A percentile compares a stretch with the other conserved stretches of the same genome.
Conservation (phyloP, 2,329 filamentous ascomycete species). For the Hypoxylon sp. region DNA sequence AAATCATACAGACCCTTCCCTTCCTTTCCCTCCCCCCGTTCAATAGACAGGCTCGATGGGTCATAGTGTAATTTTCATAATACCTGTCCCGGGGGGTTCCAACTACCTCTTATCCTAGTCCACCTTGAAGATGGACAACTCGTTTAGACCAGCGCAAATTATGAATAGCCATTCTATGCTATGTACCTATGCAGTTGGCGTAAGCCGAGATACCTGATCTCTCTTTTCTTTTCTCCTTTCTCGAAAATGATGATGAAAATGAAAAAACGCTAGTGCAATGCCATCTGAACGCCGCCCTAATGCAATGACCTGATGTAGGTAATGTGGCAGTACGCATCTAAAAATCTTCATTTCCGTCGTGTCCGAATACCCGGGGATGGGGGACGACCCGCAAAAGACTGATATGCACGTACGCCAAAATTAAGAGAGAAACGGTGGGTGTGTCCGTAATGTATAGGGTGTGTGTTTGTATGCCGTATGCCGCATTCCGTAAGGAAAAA, state of each 20-base stretch:
- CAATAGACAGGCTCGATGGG: neutral
- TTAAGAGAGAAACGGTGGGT: constrained; percentile 9
- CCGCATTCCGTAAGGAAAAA: constrained; percentile 3
- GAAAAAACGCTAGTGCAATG: constrained; percentile 20
- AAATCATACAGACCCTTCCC: constrained; percentile 10
- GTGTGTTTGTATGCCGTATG: constrained; percentile 22
- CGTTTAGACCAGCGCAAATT: constrained; percentile 17
- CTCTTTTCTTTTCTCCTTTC: constrained; percentile 31
- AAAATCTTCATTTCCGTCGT: constrained; percentile 17
- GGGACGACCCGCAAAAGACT: constrained; percentile 5
- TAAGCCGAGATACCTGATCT: constrained; percentile 46
- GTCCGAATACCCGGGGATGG: neutral
- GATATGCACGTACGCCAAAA: constrained; percentile 1
- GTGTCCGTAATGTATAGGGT: constrained; percentile 11
- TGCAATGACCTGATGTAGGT: constrained; percentile 9
- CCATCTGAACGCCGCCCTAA: constrained; percentile 15
- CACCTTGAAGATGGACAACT: neutral
- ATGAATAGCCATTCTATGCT: constrained; percentile 6
- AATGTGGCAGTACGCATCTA: constrained; percentile 4
- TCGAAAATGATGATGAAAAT: constrained; percentile 9
- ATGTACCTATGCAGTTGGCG: constrained; percentile 26
- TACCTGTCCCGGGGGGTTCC: neutral
- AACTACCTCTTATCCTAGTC: constrained; percentile 6
- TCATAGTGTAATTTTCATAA: neutral
- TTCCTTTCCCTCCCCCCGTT: neutral